Evolutionary conservation across 805 yeast genomes (phyloP).

Genomic region (Candida tammaniensis): DNA sequence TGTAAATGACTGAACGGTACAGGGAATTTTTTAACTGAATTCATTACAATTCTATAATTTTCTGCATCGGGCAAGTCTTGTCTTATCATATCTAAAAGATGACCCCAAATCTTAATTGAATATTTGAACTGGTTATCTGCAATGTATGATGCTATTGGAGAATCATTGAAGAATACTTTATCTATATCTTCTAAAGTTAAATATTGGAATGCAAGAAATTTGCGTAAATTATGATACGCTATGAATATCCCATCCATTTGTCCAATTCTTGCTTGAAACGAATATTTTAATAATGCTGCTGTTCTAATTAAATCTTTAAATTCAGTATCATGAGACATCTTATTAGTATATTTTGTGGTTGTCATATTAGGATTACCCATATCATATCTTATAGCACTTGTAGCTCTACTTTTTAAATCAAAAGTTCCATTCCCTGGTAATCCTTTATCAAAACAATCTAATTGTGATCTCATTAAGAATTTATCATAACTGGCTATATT

Average conservation of each 20-base stretch:
- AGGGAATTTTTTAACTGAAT: slow-evolving; percentile 9
- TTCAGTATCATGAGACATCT: slow-evolving; percentile 36
- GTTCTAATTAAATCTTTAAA: slow-evolving; percentile 70
- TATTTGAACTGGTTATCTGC: slow-evolving; percentile 69
- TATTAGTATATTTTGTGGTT: slow-evolving; percentile 18
- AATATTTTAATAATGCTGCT: slow-evolving; percentile 73
- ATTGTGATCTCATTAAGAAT: slow-evolving; percentile 83
- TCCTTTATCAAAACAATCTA: slow-evolving; percentile 74
- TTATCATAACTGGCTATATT: slow-evolving; percentile 70
- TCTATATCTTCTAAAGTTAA: slow-evolving; percentile 75
- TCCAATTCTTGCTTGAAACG: slow-evolving; percentile 90
- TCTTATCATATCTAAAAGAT: slow-evolving; percentile 24
- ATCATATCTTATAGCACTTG: slow-evolving; percentile 80
- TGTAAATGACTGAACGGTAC: slow-evolving; percentile 11
- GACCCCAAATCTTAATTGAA: slow-evolving; percentile 51
- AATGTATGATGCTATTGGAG: slow-evolving; percentile 39
- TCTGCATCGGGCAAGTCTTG: slow-evolving; percentile 20
- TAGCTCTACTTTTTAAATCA: slow-evolving; percentile 91
- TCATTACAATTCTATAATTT: slow-evolving; percentile 9
- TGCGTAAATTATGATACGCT: slow-evolving; percentile 81
- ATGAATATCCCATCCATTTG: slow-evolving; percentile 95
- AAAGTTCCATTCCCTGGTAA: slow-evolving; percentile 91
- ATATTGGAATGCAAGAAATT: slow-evolving; percentile 88
- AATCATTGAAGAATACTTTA: slow-evolving; percentile 26
- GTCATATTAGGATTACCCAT: slow-evolving; percentile 52